Conservation (phyloP, 139 green algal genomes). For the Chlorella sorokiniana region DNA sequence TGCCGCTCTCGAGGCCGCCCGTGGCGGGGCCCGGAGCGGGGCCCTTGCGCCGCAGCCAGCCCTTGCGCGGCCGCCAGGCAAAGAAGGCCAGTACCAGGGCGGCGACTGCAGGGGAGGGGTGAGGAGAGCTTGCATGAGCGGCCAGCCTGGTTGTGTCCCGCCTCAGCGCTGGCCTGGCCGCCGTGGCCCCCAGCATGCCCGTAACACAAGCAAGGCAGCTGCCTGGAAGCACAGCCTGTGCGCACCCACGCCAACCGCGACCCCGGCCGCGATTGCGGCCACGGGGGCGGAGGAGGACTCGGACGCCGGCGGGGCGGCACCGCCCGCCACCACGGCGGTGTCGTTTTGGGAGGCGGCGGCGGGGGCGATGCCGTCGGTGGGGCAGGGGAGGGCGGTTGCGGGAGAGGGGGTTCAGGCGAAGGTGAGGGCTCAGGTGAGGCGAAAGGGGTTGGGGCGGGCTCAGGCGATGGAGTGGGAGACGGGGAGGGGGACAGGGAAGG, state of each 20-base stretch:
- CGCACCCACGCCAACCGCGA: neutral
- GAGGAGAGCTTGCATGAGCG: neutral
- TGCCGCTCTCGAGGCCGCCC: neutral
- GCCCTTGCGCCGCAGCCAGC: neutral
- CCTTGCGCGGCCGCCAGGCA: neutral
- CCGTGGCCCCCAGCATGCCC: too few relatives aligned
- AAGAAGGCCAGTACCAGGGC: neutral
- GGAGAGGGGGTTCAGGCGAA: neutral
- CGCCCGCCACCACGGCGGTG: neutral
- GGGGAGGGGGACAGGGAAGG: neutral
- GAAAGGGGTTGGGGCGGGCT: neutral
- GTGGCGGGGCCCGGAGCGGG: neutral
- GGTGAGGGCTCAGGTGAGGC: neutral
- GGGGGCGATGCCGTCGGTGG: neutral
- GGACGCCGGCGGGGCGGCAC: neutral
- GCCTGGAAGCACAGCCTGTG: neutral
- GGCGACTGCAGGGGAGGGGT: neutral
- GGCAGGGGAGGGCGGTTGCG: neutral
- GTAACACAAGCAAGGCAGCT: neutral
- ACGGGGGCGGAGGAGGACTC: neutral
- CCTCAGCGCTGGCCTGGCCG: too few relatives aligned
- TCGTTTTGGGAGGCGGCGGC: neutral
- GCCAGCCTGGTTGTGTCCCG: too few relatives aligned
- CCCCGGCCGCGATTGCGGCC: neutral
- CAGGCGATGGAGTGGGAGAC: neutral